A percentile compares a stretch with the other conserved stretches of the same genome.
These are phyloP conservation scores for Tricholoma flavovirens DNA, from an alignment of 768 basidiomycete species.

Conservation along the genomic window DNA sequence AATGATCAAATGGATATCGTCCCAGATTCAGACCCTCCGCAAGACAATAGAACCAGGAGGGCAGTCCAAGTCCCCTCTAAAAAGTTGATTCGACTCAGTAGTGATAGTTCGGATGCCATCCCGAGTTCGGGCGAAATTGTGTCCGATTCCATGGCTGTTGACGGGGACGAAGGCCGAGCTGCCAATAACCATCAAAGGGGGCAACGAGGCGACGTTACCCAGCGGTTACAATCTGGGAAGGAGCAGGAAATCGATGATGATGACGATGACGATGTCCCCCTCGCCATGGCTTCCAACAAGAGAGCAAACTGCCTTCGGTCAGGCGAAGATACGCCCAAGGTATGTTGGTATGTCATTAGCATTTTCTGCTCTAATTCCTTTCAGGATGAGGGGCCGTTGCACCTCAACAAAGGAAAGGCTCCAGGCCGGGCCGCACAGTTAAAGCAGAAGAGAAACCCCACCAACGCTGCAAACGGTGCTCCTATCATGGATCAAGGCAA, in stretches of 20 bases:
- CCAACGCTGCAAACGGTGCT: not conserved
- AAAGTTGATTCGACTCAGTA: not conserved
- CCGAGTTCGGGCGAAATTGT: conserved; percentile 17
- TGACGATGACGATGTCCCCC: conserved; percentile 39
- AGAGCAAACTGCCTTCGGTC: conserved; percentile 16
- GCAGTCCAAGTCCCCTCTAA: not conserved
- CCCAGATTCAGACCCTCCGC: conserved; percentile 58
- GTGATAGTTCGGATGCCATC: conserved; percentile 4
- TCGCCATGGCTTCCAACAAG: conserved; percentile 25
- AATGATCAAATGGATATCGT: conserved; percentile 42
- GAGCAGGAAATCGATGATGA: conserved; percentile 24
- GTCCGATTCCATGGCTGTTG: conserved; percentile 21
- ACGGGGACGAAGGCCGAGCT: conserved; percentile 14
- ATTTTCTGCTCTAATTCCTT: not conserved
- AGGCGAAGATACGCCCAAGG: conserved; percentile 1
- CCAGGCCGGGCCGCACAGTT: not conserved
- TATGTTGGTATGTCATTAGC: not conserved
- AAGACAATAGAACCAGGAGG: conserved; percentile 2
- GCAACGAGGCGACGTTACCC: not conserved
- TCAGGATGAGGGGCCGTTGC: not conserved
- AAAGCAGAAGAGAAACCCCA: not conserved
- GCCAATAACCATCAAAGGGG: not conserved
- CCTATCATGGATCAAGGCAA: not conserved
- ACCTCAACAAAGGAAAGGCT: not conserved
- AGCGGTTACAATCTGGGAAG: conserved; percentile 6